Evolutionary conservation across 2,329 filamentous ascomycete genomes (phyloP), one percentile per base, ranked within the genome.

Genomic region (Fusarium sp.): DNA sequence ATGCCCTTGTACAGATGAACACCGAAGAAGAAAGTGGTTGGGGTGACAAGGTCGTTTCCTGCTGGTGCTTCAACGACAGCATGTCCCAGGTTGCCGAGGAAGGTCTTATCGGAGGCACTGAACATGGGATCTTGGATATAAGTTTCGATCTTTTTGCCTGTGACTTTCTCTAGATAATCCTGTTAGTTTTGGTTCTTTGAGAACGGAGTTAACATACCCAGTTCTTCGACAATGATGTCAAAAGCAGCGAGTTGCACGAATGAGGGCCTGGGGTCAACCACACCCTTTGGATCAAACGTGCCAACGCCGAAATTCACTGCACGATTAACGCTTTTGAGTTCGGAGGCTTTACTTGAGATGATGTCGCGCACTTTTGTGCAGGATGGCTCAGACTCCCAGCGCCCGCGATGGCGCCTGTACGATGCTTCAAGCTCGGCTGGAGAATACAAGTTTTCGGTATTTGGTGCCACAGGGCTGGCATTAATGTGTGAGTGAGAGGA

Each of bases 1-100:
- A 86, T 83, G 40, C 79, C 81, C 24, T 80, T 81, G 60, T 89
- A 89, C 62, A 90, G 83, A 53, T 92, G 90, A 0, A 92, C 83
- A 2, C 88, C 90, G 68, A 87, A 92, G 4, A 91, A 81, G 3
- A 93, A 75, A 0, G 87, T 85, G 0, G 79, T 73, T 0, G 75
- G 50, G 18, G 84, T 81, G 12, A 92, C 81, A 8, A 83, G 71
- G 0, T 83, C 76, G 70, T 88, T 90, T 0, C 84, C 90, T 1
- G 59, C 74, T 0, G 91, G 90, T 3, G 86, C 81, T 2, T 85
- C 80, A 6, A 87, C 80, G 6, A 86, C 81, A 4, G 78, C 58
- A 54, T 88, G 87, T n/a, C 88, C 87, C 0, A 90, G 84, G 24
- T 82, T 80, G 62, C 82, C 75, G 29, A 91, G 84, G 69, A 90